Percentiles rank a stretch among this genome's conserved stretches.
Evolutionary conservation across 2,329 filamentous ascomycete genomes (phyloP).

Genomic region (Rhynchosporium secalis): DNA sequence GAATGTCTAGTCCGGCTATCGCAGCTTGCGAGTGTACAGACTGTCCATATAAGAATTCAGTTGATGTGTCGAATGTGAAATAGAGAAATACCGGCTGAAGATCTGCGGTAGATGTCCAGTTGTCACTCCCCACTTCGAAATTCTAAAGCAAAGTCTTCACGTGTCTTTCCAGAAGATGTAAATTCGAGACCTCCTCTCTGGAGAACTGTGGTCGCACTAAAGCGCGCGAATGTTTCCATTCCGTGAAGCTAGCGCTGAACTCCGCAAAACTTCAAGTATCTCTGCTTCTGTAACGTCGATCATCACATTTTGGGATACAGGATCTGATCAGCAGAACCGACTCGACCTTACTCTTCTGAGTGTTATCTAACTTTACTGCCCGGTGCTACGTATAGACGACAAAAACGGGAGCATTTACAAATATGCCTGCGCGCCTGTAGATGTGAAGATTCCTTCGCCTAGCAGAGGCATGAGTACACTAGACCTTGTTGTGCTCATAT

Average conservation of each 20-base stretch:
- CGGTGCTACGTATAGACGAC: too few relatives aligned
- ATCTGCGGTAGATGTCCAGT: constrained; percentile 51
- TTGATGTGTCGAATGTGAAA: constrained; percentile 65
- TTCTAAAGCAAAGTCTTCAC: constrained; percentile 37
- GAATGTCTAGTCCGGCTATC: constrained; percentile 22
- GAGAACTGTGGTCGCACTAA: constrained; percentile 46
- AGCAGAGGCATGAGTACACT: constrained; percentile 39
- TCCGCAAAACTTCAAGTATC: too few relatives aligned
- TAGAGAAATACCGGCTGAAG: constrained; percentile 63
- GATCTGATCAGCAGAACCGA: too few relatives aligned
- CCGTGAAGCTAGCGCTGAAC: too few relatives aligned
- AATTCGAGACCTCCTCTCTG: constrained; percentile 46
- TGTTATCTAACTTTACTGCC: too few relatives aligned
- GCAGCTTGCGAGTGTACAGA: constrained; percentile 35
- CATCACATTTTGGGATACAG: too few relatives aligned
- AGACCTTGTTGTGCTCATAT: constrained; percentile 40
- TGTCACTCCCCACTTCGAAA: constrained; percentile 23
- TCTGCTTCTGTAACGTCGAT: too few relatives aligned
- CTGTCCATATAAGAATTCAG: constrained; percentile 63
- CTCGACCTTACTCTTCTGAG: too few relatives aligned
- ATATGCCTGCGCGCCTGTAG: constrained; percentile 14
- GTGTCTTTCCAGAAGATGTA: constrained; percentile 46
- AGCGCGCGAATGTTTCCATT: constrained; percentile 37
- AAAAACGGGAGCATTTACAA: too few relatives aligned
- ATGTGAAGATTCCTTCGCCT: constrained; percentile 33